Evolutionary conservation across 345 rosid species (phyloP), one percentile per base, ranked within the genome.

Genomic region (Populus nigra): DNA sequence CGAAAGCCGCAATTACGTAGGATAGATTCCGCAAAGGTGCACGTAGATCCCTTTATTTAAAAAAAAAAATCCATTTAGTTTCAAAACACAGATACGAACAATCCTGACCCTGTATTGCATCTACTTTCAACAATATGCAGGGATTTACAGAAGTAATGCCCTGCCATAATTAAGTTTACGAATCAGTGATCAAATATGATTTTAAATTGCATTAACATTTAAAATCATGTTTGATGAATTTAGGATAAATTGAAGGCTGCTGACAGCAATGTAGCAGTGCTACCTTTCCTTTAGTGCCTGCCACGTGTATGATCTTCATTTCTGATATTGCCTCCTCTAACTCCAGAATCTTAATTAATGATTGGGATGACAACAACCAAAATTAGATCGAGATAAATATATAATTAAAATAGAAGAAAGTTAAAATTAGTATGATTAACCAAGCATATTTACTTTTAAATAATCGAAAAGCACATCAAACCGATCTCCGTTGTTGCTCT

Each of bases 221-320:
- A 23, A 59, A 59, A 59, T 59, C 65, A 59, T 59, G n/a, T 59
- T 59, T 10, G 1, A 23, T 22, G 23, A 55, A 55, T 55, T 55
- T 22, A 55, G 23, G 61, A 22, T 59, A 23, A 23, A n/a, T 59
- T 23, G 29, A 59, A 59, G 65, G 6, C 25, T 23, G 15, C 25
- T 59, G 65, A 43, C 47, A 73, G 41, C 47, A 55, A 35, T 68
- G 35, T 31, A 74, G 49, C 8, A 45, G 39, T 2, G 47, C 47
- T 80, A 95, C 99, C 94, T 95, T 96, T 67, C 99, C 98, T 86
- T 96, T 96, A 20, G 98, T 93, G 61, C 99, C 99, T 15, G 99
- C 99, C 20, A 96, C 97, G 67, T 96, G 99, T 72, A 96, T 91
- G 72, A 93, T 79, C 85, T 92, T 96, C 91, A 96, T 79, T 66